Percentiles rank a stretch among this genome's conserved stretches.
These are phyloP conservation scores for Coemansia sp. DNA, from an alignment of 192 early-diverging fungal species.

Conservation along the genomic window DNA sequence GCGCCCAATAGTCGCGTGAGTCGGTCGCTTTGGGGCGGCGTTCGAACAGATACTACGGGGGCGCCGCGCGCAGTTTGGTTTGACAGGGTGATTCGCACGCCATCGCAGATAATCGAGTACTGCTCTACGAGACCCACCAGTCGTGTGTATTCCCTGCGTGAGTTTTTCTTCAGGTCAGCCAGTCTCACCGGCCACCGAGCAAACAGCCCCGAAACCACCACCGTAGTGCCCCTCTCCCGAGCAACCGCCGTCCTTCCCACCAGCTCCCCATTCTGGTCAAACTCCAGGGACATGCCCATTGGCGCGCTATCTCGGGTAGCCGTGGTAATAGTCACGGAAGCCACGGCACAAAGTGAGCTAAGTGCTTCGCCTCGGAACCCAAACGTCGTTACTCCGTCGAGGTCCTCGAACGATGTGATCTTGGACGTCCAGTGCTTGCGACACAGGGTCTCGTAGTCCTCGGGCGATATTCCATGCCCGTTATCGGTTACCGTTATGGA, in stretches of 20 bases:
- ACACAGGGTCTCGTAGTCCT: conserved; percentile 69
- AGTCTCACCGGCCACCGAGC: conserved; percentile 80
- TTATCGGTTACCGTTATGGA: conserved; percentile 82
- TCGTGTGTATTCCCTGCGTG: conserved; percentile 75
- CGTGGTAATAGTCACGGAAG: conserved; percentile 63
- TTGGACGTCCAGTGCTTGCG: conserved; percentile 92
- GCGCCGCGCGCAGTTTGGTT: conserved; percentile 62
- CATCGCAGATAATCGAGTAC: conserved; percentile 73
- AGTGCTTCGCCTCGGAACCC: conserved; percentile 95
- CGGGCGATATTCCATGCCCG: conserved; percentile 72
- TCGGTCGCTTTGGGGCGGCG: conserved; percentile 16
- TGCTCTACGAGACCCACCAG: conserved; percentile 76
- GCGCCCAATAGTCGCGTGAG: conserved; percentile 61
- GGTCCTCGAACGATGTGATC: conserved; percentile 71
- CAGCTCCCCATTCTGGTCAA: conserved; percentile 65
- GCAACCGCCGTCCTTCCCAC: conserved; percentile 47
- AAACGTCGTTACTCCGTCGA: conserved; percentile 74
- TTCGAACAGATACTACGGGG: conserved; percentile 2
- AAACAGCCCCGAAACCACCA: conserved; percentile 76
- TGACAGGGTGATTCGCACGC: conserved; percentile 63
- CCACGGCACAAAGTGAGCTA: conserved; percentile 76
- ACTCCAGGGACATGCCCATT: conserved; percentile 68
- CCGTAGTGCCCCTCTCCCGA: conserved; percentile 73
- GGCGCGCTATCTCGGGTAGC: conserved; percentile 56
- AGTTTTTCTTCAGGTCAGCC: conserved; percentile 81